These are phyloP conservation scores for Candida suzukii DNA, from an alignment of 805 yeast species.

Conservation along the genomic window DNA sequence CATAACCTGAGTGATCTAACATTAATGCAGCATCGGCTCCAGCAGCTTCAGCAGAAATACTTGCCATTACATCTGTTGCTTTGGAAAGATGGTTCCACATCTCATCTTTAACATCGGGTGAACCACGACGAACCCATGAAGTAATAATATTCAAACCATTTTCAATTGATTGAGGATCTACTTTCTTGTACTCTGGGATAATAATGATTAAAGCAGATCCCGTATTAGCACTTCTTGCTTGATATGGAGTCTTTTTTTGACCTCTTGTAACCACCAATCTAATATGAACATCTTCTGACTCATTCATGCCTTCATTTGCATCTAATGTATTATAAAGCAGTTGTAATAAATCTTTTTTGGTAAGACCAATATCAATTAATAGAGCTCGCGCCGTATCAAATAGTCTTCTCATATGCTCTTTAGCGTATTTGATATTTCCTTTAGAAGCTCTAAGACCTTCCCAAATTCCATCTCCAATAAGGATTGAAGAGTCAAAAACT, in stretches of 20 bases:
- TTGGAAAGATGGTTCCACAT: constrained; percentile 10
- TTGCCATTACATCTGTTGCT: constrained; percentile 8
- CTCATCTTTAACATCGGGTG: constrained; percentile 7
- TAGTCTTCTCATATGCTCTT: constrained; percentile 6
- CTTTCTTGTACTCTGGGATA: constrained; percentile 7
- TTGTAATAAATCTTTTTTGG: constrained; percentile 2
- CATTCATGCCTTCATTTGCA: constrained; percentile 8
- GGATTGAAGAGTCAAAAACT: constrained; percentile 7
- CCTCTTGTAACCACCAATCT: constrained; percentile 7
- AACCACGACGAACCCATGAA: constrained; percentile 5
- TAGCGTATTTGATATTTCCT: constrained; percentile 5
- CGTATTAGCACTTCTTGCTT: constrained; percentile 4
- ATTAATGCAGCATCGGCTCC: constrained; percentile 8
- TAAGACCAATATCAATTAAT: constrained; percentile 4
- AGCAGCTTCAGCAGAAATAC: constrained; percentile 6
- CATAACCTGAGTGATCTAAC: constrained; percentile 8
- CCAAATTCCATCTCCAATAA: constrained; percentile 9
- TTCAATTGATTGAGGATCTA: constrained; percentile 1
- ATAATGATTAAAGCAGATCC: constrained; percentile 7
- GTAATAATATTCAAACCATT: constrained; percentile 4
- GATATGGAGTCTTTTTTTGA: constrained; percentile 6
- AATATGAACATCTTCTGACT: constrained; percentile 5
- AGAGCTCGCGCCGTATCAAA: constrained; percentile 5
- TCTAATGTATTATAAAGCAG: constrained; percentile 5
- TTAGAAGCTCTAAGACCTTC: constrained; percentile 6